Evolutionary conservation across 192 early-diverging fungal genomes (phyloP).

Genomic region (Backusella macrospora): DNA sequence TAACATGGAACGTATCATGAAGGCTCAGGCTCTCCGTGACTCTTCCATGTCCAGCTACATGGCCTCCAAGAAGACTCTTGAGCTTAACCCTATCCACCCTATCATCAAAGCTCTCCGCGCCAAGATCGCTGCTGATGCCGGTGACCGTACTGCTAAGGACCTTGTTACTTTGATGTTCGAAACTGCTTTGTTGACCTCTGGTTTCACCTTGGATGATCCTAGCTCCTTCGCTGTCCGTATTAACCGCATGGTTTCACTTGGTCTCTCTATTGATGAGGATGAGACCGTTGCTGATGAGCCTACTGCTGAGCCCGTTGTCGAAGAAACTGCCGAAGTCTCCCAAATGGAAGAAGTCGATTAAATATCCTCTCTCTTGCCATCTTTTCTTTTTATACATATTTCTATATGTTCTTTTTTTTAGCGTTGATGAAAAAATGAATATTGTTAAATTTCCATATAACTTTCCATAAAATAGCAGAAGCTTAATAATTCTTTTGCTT

Average conservation of each 20-base stretch:
- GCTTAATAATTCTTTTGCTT: neutral
- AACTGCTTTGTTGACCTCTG: constrained; percentile 93
- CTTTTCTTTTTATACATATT: constrained; percentile 9
- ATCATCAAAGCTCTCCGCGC: constrained; percentile 94
- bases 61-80: constrained; percentile 99
- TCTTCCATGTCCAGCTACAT: constrained; percentile 99
- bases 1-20: constrained; percentile 99
- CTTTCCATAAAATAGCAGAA: constrained; percentile 6
- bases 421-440: constrained; percentile 12
- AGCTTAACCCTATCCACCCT: constrained; percentile 94
- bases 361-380: constrained; percentile 22
- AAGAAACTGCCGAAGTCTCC: constrained; percentile 56
- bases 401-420: constrained; percentile 2
- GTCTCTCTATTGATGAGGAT: constrained; percentile 92
- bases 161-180: constrained; percentile 95
- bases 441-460: constrained; percentile 16
- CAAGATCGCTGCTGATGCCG: constrained; percentile 94
- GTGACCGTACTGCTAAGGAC: constrained; percentile 99
- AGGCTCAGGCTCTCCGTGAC: constrained; percentile 99
- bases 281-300: constrained; percentile 49
- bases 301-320: constrained; percentile 47
- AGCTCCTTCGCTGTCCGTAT: constrained; percentile 91
- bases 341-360: constrained; percentile 78
- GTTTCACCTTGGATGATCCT: constrained; percentile 97
- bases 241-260: constrained; percentile 99